A percentile compares a stretch with the other conserved stretches of the same genome.
These are phyloP conservation scores for Pseudohalonectria lignicola DNA, from an alignment of 2,329 filamentous ascomycete genomes.

Conservation along the genomic window DNA sequence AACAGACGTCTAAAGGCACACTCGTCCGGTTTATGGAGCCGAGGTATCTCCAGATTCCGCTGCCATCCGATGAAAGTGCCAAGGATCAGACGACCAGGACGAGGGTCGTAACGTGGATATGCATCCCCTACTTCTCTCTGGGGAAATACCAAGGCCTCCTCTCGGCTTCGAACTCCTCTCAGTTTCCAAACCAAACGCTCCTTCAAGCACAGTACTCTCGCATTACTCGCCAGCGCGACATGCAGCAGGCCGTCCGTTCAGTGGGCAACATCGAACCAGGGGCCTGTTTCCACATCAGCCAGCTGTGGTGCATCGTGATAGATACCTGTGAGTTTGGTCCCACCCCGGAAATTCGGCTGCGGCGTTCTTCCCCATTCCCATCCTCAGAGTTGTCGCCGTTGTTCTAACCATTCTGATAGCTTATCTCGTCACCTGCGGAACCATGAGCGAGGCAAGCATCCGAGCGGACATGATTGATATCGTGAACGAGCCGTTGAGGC, in stretches of 20 bases:
- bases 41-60: constrained; percentile 21
- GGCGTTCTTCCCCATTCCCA: neutral
- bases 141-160: constrained; percentile 28
- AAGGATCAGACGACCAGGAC: constrained; percentile 8
- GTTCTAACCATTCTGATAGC: constrained; percentile 5
- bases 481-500: constrained; percentile 15
- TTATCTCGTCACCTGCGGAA: constrained; percentile 29
- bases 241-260: constrained; percentile 33
- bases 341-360: too few relatives aligned
- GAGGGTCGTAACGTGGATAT: constrained; percentile 25
- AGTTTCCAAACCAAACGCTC: constrained; percentile 30
- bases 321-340: constrained; percentile 24
- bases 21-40: constrained; percentile 31
- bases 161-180: constrained; percentile 14
- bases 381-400: neutral
- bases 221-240: constrained; percentile 25
- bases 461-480: constrained; percentile 20
- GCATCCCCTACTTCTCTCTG: constrained; percentile 35
- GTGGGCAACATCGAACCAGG: constrained; percentile 19
- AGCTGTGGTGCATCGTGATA: constrained; percentile 34
- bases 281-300: constrained; percentile 34
- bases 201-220: constrained; percentile 31
- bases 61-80: constrained; percentile 12
- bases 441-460: constrained; percentile 20
- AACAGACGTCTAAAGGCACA: constrained; percentile 23